A percentile compares a stretch with the other conserved stretches of the same genome.
Evolutionary conservation across 1,284 basidiomycete species (phyloP).

Genomic region (Fomitopsis betulina): DNA sequence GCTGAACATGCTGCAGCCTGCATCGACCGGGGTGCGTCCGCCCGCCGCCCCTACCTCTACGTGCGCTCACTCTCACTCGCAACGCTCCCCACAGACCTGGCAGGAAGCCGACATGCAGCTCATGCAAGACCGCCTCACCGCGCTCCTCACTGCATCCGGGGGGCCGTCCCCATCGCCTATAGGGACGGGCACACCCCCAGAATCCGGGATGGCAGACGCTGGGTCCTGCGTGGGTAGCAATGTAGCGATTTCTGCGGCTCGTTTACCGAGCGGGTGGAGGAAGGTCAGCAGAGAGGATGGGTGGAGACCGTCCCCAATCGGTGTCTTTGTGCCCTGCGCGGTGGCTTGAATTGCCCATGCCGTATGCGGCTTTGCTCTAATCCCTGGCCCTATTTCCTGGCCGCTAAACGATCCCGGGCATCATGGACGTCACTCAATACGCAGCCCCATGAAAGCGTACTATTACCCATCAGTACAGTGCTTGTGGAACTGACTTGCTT

Average conservation of each 20-base stretch:
- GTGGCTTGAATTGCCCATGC: background rate
- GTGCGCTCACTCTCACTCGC: background rate
- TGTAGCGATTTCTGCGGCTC: background rate
- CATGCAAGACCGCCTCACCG: constrained; percentile 51
- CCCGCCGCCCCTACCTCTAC: background rate
- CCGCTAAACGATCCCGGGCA: too few relatives aligned
- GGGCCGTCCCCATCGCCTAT: background rate
- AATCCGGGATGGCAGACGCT: background rate
- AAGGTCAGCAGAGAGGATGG: constrained; percentile 33
- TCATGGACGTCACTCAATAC: too few relatives aligned
- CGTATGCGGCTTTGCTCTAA: too few relatives aligned
- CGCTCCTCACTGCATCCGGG: constrained; percentile 26
- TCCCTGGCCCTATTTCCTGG: too few relatives aligned
- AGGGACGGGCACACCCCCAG: background rate
- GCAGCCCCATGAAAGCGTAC: too few relatives aligned
- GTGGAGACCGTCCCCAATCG: constrained; percentile 67
- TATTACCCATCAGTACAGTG: too few relatives aligned
- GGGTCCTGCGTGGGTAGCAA: background rate
- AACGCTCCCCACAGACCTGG: constrained; percentile 38
- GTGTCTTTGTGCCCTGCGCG: constrained; percentile 34
- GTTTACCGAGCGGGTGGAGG: constrained; percentile 46
- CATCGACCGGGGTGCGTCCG: constrained; percentile 1
- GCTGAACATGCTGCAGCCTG: constrained; percentile 2
- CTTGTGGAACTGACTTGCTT: too few relatives aligned
- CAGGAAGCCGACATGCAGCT: constrained; percentile 37